These are phyloP conservation scores for Pseudogymnoascus sp. DNA, from an alignment of 2,329 filamentous ascomycete genomes.

Conservation along the genomic window DNA sequence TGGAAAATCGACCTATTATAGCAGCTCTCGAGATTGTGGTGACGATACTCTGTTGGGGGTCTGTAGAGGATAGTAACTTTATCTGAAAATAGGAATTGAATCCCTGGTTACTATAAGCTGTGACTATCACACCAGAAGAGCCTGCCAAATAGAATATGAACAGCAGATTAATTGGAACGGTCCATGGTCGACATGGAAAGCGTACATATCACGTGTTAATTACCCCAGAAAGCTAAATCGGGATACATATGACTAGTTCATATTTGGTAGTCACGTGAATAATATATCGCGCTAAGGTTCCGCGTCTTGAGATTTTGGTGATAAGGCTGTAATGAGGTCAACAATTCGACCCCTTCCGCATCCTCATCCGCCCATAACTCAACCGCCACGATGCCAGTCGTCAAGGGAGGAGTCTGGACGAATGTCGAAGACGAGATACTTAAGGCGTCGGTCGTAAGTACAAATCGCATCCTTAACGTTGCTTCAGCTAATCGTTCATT, in stretches of 20 bases:
- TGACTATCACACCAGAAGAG: neutral
- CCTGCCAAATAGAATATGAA: neutral
- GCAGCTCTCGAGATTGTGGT: neutral
- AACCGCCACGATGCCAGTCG: conserved; percentile 53
- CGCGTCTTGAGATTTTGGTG: conserved; percentile 8
- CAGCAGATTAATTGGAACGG: neutral
- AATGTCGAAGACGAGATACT: conserved; percentile 91
- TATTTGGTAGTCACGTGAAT: neutral
- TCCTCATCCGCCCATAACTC: conserved; percentile 4
- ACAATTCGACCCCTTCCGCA: neutral
- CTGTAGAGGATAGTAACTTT: neutral
- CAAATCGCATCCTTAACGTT: neutral
- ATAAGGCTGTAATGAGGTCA: conserved; percentile 6
- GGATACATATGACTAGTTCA: neutral
- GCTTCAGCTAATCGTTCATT: neutral
- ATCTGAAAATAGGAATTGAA: neutral
- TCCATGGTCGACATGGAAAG: neutral
- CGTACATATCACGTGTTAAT: neutral
- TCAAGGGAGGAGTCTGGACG: conserved; percentile 68
- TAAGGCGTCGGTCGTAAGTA: conserved; percentile 49
- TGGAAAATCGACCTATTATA: neutral
- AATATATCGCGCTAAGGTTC: neutral
- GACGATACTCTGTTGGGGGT: neutral
- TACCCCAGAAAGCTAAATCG: conserved; percentile 4
- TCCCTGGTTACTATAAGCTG: too few species aligned